Evolutionary conservation across 1,284 basidiomycete genomes (phyloP), one percentile per base, ranked within the genome.

Genomic region (Cryptococcus jaspeensis): DNA sequence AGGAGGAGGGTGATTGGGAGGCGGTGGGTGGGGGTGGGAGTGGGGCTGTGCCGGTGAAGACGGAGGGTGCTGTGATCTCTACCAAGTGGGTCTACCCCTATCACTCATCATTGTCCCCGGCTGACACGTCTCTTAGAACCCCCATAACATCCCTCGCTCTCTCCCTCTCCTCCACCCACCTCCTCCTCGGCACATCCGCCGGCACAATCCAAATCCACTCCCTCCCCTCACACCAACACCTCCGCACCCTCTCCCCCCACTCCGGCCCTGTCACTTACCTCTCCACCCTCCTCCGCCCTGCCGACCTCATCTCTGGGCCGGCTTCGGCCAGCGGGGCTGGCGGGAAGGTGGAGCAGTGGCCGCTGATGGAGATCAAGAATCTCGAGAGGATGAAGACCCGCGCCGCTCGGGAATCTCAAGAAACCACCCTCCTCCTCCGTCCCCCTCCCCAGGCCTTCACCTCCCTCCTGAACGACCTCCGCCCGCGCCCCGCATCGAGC

Each of bases 141-240:
- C 80, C 84, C 0, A 82, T 96, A 60, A 86, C 87, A 1, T 78
- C 85, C 0, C 76, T 97, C 5, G 77, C 86, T 1, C 84, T 95
- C 43, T 94, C 92, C 0, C 71, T 87, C 13, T 86, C 87, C 5
- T 84, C 85, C 0, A 83, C 88, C 0, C 81, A 88, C 35, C 83
- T 94, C 36, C 77, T 94, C 16, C 84, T 84, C 23, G 91, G 91
- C 13, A 91, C 90, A 0, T 72, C 81, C 2, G 77, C 82, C 0
- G 92, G 91, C 7, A 76, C 85, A n/a, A 84, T 97, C 48, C 84
- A 89, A 58, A 74, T 93, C 32, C 90, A 94, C 70, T 89, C 96
- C 61, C 84, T 95, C 37, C 85, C 89, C 1, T 95, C 94, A 1
- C 90, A 94, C 66, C 93, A 98, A 72, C 84, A 87, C 35, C 80